Evolutionary conservation across 305 asterid species (phyloP).

Genomic region (Fraxinus paxiana): DNA sequence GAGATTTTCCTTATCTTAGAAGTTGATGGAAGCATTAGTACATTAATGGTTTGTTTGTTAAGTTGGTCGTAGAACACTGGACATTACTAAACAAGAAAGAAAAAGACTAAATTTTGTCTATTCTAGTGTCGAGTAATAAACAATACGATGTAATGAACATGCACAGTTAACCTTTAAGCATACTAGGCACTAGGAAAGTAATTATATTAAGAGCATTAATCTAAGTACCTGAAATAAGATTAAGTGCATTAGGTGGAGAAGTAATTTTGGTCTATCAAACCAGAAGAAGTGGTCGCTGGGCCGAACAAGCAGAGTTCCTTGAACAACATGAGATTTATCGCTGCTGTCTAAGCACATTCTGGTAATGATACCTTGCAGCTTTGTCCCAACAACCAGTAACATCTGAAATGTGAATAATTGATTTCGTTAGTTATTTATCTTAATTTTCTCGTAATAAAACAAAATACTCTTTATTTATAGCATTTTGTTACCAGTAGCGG

Average conservation of each 20-base stretch:
- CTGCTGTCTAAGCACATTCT: slow-evolving; percentile 65
- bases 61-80: neutral
- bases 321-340: slow-evolving; percentile 44
- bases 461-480: neutral
- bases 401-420: slow-evolving; percentile 33
- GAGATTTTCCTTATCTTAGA: neutral
- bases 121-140: neutral
- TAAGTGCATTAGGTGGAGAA: slow-evolving; percentile 73
- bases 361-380: slow-evolving; percentile 68
- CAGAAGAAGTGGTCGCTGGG: slow-evolving; percentile 74
- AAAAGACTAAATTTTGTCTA: neutral
- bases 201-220: neutral
- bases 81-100: neutral
- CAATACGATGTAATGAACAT: neutral
- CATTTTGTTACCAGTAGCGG: slow-evolving; percentile 56
- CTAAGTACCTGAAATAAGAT: slow-evolving; percentile 60
- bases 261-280: slow-evolving; percentile 54
- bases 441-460: neutral
- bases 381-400: slow-evolving; percentile 62
- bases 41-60: neutral
- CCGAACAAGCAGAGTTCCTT: slow-evolving; percentile 53
- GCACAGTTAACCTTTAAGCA: neutral
- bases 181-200: neutral
- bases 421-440: neutral
- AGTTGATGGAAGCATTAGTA: neutral